Evolutionary conservation across 345 rosid genomes (phyloP).

Genomic region (Sisymbrium altissimum): DNA sequence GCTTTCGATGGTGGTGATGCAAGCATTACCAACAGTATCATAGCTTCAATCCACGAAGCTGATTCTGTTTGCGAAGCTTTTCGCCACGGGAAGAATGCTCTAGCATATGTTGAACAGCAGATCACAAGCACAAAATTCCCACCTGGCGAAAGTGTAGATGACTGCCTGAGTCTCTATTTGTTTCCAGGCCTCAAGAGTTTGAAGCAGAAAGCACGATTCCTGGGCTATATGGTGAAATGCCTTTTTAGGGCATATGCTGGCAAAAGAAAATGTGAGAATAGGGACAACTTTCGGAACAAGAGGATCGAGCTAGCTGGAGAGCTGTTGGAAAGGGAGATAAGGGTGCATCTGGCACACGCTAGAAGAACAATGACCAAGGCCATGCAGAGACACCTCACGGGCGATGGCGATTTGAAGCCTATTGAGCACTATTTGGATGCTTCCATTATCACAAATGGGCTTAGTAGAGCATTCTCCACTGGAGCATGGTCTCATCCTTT

Average conservation of each 20-base stretch:
- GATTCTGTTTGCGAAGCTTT: conserved; percentile 54
- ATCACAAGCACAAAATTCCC: conserved; percentile 61
- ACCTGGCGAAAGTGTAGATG: conserved; percentile 57
- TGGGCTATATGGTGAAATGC: conserved; percentile 90
- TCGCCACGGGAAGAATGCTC: conserved; percentile 48
- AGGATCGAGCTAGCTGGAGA: conserved; percentile 86
- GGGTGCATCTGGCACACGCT: conserved; percentile 71
- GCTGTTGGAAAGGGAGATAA: conserved; percentile 79
- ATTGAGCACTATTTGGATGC: conserved; percentile 87
- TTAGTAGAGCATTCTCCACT: conserved; percentile 92
- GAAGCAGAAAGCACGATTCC: conserved; percentile 73
- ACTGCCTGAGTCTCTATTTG: conserved; percentile 53
- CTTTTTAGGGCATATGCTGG: conserved; percentile 71
- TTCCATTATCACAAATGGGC: conserved; percentile 81
- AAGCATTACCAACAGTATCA: conserved; percentile 48
- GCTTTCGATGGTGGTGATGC: conserved; percentile 52
- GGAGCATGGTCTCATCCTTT: conserved; percentile 97
- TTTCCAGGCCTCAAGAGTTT: conserved; percentile 62
- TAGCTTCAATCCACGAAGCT: conserved; percentile 67
- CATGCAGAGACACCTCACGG: conserved; percentile 72
- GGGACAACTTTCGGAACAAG: conserved; percentile 85
- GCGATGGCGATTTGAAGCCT: conserved; percentile 54
- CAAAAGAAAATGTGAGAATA: conserved; percentile 66
- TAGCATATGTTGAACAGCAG: conserved; percentile 35
- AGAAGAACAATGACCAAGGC: conserved; percentile 67